These are phyloP conservation scores for Usnea hakonensis DNA, from an alignment of 495 filamentous ascomycete genomes.

Conservation along the genomic window DNA sequence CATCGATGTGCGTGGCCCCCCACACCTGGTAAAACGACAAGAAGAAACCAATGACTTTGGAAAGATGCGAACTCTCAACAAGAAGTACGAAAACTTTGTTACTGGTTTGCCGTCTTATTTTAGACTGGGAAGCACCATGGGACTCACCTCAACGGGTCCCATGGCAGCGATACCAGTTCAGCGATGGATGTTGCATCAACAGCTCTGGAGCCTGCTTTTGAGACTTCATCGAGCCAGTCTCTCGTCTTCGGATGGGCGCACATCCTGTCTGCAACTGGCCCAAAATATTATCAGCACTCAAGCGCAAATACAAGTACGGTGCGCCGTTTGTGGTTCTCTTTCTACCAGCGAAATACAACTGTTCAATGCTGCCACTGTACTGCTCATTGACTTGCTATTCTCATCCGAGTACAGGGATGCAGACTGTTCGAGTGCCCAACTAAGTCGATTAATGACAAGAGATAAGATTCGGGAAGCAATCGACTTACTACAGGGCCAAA, in stretches of 20 bases:
- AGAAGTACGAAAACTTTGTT: constrained; percentile 24
- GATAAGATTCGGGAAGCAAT: constrained; percentile 28
- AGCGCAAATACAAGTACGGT: constrained; percentile 25
- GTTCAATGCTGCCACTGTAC: constrained; percentile 23
- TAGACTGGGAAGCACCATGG: constrained; percentile 24
- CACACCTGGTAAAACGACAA: background rate
- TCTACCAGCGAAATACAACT: constrained; percentile 21
- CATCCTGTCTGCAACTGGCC: constrained; percentile 26
- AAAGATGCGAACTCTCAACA: constrained; percentile 1
- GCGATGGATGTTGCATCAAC: constrained; percentile 31
- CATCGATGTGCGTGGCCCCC: constrained; percentile 17
- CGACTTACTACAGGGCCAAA: constrained; percentile 18
- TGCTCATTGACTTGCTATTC: constrained; percentile 23
- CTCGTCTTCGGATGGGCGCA: constrained; percentile 17
- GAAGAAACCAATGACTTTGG: background rate
- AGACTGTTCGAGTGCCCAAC: constrained; percentile 11
- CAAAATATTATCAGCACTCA: constrained; percentile 27
- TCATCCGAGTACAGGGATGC: constrained; percentile 5
- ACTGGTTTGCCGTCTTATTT: constrained; percentile 26
- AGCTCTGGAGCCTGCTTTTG: constrained; percentile 30
- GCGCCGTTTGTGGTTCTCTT: constrained; percentile 26
- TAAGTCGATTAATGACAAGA: constrained; percentile 25
- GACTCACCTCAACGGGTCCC: constrained; percentile 22
- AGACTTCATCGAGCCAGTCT: constrained; percentile 25
- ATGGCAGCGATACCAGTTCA: constrained; percentile 28